Percentiles rank a stretch among this genome's conserved stretches.
phyloP scores from a whole-genome alignment of 192 early-diverging fungal species.

The Paraglomus occultum region DNA sequence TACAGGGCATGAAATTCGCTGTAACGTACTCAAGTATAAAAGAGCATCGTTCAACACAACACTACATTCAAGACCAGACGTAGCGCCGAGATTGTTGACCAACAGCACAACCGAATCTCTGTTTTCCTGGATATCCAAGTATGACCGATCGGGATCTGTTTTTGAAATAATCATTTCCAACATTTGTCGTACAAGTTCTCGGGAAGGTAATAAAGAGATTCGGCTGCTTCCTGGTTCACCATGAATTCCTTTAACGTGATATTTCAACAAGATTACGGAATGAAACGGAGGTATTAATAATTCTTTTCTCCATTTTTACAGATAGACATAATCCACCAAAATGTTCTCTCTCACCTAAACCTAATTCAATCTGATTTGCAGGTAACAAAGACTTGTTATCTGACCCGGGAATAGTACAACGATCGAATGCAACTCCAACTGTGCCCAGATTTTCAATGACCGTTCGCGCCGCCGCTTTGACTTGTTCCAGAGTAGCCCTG shows the following conservation, averaged over 20 bases:
- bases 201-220: slow-evolving; percentile 46
- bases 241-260: slow-evolving; percentile 71
- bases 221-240: slow-evolving; percentile 76
- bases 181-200: slow-evolving; percentile 51
- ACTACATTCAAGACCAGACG: slow-evolving; percentile 68
- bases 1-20: not conserved
- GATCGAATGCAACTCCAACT: slow-evolving; percentile 73
- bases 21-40: slow-evolving; percentile 31
- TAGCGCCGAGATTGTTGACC: slow-evolving; percentile 83
- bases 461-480: slow-evolving; percentile 55
- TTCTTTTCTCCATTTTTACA: too few species aligned
- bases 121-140: slow-evolving; percentile 30
- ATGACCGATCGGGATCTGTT: slow-evolving; percentile 37
- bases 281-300: too few species aligned
- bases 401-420: slow-evolving; percentile 71
- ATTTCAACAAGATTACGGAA: too few species aligned
- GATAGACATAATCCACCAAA: too few species aligned
- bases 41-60: slow-evolving; percentile 68
- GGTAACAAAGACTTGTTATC: slow-evolving; percentile 51
- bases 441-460: slow-evolving; percentile 67
- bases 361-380: slow-evolving; percentile 62
- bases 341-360: slow-evolving; percentile 44
- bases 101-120: slow-evolving; percentile 58
- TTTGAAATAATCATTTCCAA: slow-evolving; percentile 50
- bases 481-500: slow-evolving; percentile 53